phyloP scores from a whole-genome alignment of 352 stramenopile genomes.

The Phytophthora macrochlamydospora region DNA sequence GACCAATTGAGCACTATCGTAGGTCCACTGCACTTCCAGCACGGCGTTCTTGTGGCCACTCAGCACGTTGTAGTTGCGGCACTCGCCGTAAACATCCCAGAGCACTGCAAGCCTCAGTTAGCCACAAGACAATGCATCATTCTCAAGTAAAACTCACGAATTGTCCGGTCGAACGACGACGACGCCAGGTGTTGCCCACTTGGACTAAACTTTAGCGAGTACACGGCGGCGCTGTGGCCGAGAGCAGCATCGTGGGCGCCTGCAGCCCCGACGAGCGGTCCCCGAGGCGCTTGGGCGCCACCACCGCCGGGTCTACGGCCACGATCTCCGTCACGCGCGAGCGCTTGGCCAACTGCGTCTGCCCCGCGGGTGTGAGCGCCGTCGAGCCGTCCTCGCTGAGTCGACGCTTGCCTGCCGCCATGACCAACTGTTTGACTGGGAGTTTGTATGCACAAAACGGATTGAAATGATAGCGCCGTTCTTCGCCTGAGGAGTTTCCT shows the following conservation, averaged over 20 bases:
- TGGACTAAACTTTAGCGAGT: conserved; percentile 84
- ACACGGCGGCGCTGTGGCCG: conserved; percentile 72
- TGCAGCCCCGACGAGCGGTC: conserved; percentile 70
- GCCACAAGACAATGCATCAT: neutral
- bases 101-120: conserved; percentile 54
- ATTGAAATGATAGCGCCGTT: no score
- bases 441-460: neutral
- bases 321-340: conserved; percentile 77
- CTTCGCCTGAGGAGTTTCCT: no score
- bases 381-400: conserved; percentile 24
- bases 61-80: conserved; percentile 94
- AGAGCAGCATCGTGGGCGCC: conserved; percentile 82
- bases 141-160: conserved; percentile 39
- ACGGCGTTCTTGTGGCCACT: conserved; percentile 96
- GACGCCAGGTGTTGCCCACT: conserved; percentile 74
- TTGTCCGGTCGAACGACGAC: conserved; percentile 72
- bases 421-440: neutral
- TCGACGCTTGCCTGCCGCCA: conserved; percentile 28
- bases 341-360: conserved; percentile 64
- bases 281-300: conserved; percentile 53
- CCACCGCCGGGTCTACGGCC: conserved; percentile 62
- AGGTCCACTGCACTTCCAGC: conserved; percentile 92
- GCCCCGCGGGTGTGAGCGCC: conserved; percentile 30
- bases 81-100: conserved; percentile 92
- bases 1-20: conserved; percentile 86